Base-by-base conservation (phyloP, 78 protist genomes). In the Polysphondylium violaceum region DNA sequence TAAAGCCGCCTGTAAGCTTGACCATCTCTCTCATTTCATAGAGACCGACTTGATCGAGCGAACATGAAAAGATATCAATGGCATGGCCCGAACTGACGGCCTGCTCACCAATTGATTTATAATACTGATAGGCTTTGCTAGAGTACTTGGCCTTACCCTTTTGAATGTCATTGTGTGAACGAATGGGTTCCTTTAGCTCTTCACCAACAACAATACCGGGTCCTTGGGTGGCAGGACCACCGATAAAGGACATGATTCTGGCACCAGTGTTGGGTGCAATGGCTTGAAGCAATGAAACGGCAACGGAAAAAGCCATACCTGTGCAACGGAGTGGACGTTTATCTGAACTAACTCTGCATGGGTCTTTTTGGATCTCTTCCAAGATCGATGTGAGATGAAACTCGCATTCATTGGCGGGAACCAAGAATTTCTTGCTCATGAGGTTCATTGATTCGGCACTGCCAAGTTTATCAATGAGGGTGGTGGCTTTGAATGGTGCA, bases 181-280 rank as follows among this genome's bases (percentile, higher is more conserved):
- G 97, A 60, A 98, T 65, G 64, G 97, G 65, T 76, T 98, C 99
- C 50, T 53, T 55, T 65, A 93, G 51, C 40, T 92, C 94, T 3
- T 87, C 81, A 2, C 74, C 14, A 7, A 94, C 97, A 3, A 94
- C 94, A 40, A 60, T 0, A 35, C 99, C 99, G 4, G 98, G 98
- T 31, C 99, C 99, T 23, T 56, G 44, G 0, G 99, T 98, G 81
- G 96, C 88, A 1, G 99, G 97, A 2, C 99, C 99, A 6, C 98
- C 98, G 12, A 94, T 33, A 60, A 99, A 98, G 23, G 91, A 31
- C 97, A 98, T 86, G 68, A 98, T 74, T 25, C 99, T 88, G 0
- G 96, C 98, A 29, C 96, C 97, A 43, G 94, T 77, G 56, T 65
- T 56, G 19, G 97, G 97, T 75, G 58, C 94, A 5, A 96, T 44